Base-by-base conservation (phyloP, 2,329 filamentous ascomycete species). In the Beauveria varroae region DNA sequence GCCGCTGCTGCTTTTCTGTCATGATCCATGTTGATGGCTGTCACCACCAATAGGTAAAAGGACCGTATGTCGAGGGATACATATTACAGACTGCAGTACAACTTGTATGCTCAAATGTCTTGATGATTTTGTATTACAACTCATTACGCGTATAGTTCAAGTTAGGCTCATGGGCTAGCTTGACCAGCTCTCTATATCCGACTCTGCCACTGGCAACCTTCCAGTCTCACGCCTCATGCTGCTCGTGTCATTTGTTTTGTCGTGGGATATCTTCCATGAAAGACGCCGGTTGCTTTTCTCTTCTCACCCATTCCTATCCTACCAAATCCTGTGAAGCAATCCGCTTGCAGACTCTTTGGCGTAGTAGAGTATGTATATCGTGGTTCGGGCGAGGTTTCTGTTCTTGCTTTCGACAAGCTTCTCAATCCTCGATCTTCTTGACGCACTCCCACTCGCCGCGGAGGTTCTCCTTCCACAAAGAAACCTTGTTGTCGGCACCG, bases 401-500 rank as follows among this genome's bases (percentile, higher is more conserved):
- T 40, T 22, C 37, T 44, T 34, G 34, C 30, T 18, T 59, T 18
- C 22, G 24, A 24, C 26, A 5, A 34, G 20, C 26, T 18, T 16
- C 65, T 70, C 81, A 96, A 78, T 96, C 91, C 74, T 96, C 93
- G 73, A 99, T 93, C 63, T 91, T 92, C 84, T 96, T 97, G 67
- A 98, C 91, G 70, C 90, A 91, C 77, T 98, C 93, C 95, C 95
- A 99, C 72, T 96, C 91, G 60, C 95, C 95, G 73, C 89, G 90
- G 68, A 99, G 79, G 73, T 96, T 96, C 83, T 99, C 95, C 83
- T 98, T 99, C 93, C 93, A 99, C 74, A 99, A 76, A 59, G 89
- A 96, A 61, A 99, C 93, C 78, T 96, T 93, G 81, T 99, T 99
- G 77, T 99, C 93, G 28, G 89, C 91, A 44, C 91, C 91, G 72